Percentiles rank a stretch among this genome's conserved stretches.
These are phyloP conservation scores for Apiotrichum veenhuisii DNA, from an alignment of 1,284 basidiomycete species.

Conservation along the genomic window DNA sequence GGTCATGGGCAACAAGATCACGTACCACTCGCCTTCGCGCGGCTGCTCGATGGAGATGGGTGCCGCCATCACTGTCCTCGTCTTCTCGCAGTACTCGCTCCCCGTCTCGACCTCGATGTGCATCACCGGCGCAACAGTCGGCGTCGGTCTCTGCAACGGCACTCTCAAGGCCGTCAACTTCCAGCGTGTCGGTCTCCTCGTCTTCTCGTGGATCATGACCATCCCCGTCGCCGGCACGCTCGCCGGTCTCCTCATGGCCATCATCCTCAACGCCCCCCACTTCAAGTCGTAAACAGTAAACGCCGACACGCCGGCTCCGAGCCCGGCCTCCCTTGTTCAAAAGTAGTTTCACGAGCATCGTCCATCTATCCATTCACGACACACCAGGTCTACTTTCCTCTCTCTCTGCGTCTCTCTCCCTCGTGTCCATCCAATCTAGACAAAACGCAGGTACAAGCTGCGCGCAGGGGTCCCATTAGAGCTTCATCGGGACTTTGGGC, in stretches of 20 bases:
- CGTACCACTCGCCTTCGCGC: conserved; percentile 51
- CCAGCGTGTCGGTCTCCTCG: conserved; percentile 32
- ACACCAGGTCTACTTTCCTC: background rate
- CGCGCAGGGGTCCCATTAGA: too few species aligned
- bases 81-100: conserved; percentile 51
- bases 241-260: conserved; percentile 43
- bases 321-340: too few species aligned
- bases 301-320: too few species aligned
- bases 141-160: conserved; percentile 51
- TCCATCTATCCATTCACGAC: background rate
- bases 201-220: conserved; percentile 46
- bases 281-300: conserved; percentile 20
- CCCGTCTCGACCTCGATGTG: conserved; percentile 52
- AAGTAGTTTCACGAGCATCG: too few species aligned
- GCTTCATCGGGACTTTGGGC: too few species aligned
- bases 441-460: too few species aligned
- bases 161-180: conserved; percentile 48
- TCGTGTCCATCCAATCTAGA: too few species aligned
- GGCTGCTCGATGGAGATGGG: conserved; percentile 54
- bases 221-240: conserved; percentile 49
- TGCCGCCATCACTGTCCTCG: conserved; percentile 50
- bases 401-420: too few species aligned
- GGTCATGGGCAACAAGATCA: conserved; percentile 53
- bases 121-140: conserved; percentile 53
- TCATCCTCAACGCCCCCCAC: conserved; percentile 48